Base-by-base conservation (phyloP, 768 basidiomycete genomes). In the Rhodotorula babjevae region DNA sequence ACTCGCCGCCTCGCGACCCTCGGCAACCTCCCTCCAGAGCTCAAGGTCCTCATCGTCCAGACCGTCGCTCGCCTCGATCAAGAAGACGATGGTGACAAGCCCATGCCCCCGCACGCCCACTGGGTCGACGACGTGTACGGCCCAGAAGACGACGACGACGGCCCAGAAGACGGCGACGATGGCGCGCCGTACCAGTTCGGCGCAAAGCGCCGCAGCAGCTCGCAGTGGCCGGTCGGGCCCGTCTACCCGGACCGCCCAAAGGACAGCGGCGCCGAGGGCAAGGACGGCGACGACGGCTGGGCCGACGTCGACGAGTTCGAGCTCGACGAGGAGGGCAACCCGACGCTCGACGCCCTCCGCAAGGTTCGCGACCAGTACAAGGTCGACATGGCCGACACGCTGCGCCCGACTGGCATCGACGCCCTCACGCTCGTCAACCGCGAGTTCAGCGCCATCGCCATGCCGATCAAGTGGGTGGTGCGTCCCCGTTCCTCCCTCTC, bases 11-110 rank as follows among this genome's bases (percentile, higher is more conserved):
- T 69, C 62, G 59, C 69, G 2, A 61, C 36, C 21, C 63, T 65
- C 58, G n/a, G 27, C 29, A 44, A 44, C 21, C 57, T 72, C n/a
- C 71, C 71, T 18, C 67, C 71, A 16, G 71, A 72, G 61, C 63
- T 72, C 49, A 72, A 72, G 47, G 44, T 47, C 2, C 71, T 65
- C 33, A 72, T 72, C 62, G 71, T 72, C 7, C 12, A 23, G 16
- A 60, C 68, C 25, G 66, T 67, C 12, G 29, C n/a, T 6, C 36
- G 36, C 36, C 36, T 36, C 36, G 36, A 36, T 9, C 36, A 5
- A 4, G 36, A 36, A 36, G 36, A 36, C 36, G 36, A 36, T 9
- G 36, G 36, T 9, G 36, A 36, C 36, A 36, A 36, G 36, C 36
- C 36, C 36, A 36, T 36, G 5, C 36, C 9, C 36, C 36, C 36